A percentile compares a stretch with the other conserved stretches of the same genome.
Evolutionary conservation across 371 early-diverging fungal species (phyloP).

Genomic region (Entomophthora muscae): DNA sequence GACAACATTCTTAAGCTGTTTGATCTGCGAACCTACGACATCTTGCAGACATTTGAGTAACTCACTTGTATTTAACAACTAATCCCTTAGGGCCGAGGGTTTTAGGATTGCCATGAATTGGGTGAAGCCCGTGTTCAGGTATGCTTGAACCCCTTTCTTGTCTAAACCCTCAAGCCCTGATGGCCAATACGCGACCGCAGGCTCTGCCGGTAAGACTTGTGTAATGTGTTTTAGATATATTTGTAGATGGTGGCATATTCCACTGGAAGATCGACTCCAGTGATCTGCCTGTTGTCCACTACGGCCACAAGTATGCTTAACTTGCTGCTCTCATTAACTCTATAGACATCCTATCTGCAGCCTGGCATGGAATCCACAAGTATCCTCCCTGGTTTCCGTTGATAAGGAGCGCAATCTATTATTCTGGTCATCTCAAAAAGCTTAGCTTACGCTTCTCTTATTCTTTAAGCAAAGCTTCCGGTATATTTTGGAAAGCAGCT

Average conservation of each 20-base stretch:
- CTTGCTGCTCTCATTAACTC: not conserved
- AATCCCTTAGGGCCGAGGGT: slow-evolving; percentile 35
- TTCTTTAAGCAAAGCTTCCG: no score
- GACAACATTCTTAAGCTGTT: slow-evolving; percentile 80
- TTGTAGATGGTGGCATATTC: slow-evolving; percentile 2
- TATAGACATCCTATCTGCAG: not conserved
- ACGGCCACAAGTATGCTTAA: not conserved
- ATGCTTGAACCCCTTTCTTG: slow-evolving; percentile 8
- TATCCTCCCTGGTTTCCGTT: not conserved
- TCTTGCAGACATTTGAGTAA: slow-evolving; percentile 41
- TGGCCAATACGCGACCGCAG: slow-evolving; percentile 64
- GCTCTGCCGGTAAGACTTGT: slow-evolving; percentile 32
- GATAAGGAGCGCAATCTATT: not conserved
- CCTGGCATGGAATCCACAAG: not conserved
- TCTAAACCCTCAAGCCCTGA: slow-evolving; percentile 48
- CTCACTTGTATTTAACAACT: slow-evolving; percentile 9
- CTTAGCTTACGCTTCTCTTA: no score
- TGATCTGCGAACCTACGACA: slow-evolving; percentile 60
- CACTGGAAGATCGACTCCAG: not conserved
- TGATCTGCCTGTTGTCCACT: not conserved
- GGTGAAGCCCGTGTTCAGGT: slow-evolving; percentile 70
- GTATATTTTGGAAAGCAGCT: no score
- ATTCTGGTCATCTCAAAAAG: not conserved
- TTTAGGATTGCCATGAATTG: slow-evolving; percentile 74
- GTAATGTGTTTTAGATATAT: not conserved